Conservation (phyloP, 352 stramenopile species). For the Phytophthora cryptogea region DNA sequence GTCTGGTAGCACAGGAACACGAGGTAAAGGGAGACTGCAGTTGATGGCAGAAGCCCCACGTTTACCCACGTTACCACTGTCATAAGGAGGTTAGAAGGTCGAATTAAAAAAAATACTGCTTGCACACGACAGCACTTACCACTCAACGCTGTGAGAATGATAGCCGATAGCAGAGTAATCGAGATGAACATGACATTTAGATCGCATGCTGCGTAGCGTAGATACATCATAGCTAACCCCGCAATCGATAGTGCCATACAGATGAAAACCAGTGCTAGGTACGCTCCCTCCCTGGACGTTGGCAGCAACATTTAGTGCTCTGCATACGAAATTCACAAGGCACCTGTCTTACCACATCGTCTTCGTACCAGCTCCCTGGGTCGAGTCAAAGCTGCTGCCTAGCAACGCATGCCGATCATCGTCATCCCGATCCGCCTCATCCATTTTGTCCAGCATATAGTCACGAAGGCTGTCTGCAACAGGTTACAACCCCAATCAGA, state of each 20-base stretch:
- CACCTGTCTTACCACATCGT: constrained; percentile 23
- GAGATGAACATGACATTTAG: constrained; percentile 67
- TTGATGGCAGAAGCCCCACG: constrained; percentile 61
- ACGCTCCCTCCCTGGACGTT: constrained; percentile 52
- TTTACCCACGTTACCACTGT: constrained; percentile 64
- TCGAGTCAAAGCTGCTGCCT: constrained; percentile 29
- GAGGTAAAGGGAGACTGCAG: constrained; percentile 60
- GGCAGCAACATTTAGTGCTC: background rate
- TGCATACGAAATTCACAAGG: too few relatives aligned
- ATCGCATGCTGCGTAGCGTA: constrained; percentile 51
- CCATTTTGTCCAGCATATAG: constrained; percentile 74
- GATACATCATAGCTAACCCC: constrained; percentile 60
- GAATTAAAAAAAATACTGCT: background rate
- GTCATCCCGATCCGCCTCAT: constrained; percentile 56
- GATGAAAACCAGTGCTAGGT: constrained; percentile 52
- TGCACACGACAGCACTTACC: constrained; percentile 32
- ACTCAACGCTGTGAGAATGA: constrained; percentile 57
- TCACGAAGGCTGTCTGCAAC: constrained; percentile 66
- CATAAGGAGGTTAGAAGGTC: constrained; percentile 12
- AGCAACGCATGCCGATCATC: constrained; percentile 59
- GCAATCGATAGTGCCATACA: constrained; percentile 37
- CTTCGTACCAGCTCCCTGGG: constrained; percentile 28
- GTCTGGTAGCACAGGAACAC: constrained; percentile 78
- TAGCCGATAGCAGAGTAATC: constrained; percentile 50
- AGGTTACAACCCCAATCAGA: background rate